A percentile compares a stretch with the other conserved stretches of the same genome.
Conservation (phyloP, 768 basidiomycete species). For the Kwoniella sp. region DNA sequence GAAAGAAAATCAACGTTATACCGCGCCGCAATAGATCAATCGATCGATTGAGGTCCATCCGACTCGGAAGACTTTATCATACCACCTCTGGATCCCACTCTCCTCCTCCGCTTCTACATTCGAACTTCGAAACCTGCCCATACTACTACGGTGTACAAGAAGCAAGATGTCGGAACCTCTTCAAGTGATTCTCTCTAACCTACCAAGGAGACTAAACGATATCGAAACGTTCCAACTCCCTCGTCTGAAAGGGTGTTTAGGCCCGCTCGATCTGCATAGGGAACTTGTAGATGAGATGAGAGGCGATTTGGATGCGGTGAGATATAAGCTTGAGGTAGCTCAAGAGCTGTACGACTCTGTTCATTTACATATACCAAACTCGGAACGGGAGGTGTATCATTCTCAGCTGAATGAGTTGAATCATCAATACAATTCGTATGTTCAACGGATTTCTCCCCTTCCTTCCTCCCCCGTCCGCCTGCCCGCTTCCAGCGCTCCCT, state of each 20-base stretch:
- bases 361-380: neutral
- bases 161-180: conserved; percentile 26
- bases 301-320: conserved; percentile 69
- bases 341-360: conserved; percentile 12
- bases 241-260: conserved; percentile 68
- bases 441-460: too few relatives aligned
- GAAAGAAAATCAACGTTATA: too few relatives aligned
- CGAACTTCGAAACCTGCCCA: too few relatives aligned
- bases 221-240: conserved; percentile 73
- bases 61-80: too few relatives aligned
- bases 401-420: conserved; percentile 13
- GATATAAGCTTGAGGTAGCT: conserved; percentile 64
- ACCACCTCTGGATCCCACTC: too few relatives aligned
- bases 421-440: conserved; percentile 22
- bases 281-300: conserved; percentile 72
- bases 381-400: conserved; percentile 1
- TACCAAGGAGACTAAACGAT: conserved; percentile 66
- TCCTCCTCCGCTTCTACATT: too few relatives aligned
- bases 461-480: too few relatives aligned
- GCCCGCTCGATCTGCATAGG: conserved; percentile 72
- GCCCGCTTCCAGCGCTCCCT: neutral
- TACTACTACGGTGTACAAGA: too few relatives aligned
- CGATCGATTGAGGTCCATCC: too few relatives aligned
- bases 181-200: conserved; percentile 60
- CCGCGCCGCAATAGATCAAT: too few relatives aligned